Percentiles rank a stretch among this genome's conserved stretches.
phyloP scores from a whole-genome alignment of 106 monocot species.

The Dendrobium huoshanense region DNA sequence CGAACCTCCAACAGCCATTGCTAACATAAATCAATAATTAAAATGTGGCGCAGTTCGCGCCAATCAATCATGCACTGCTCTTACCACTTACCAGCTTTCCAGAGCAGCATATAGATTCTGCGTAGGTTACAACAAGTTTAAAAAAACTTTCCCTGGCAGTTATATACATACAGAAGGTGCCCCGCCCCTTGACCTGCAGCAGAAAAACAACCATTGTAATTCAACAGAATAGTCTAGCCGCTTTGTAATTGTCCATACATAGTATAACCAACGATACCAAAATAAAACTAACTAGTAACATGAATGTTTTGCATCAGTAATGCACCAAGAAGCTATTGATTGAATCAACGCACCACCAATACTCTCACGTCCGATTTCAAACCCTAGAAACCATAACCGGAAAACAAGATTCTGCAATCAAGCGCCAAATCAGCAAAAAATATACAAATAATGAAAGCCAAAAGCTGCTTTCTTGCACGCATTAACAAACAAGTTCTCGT shows the following conservation, averaged over 20 bases:
- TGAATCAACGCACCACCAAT: background rate
- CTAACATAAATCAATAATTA: background rate
- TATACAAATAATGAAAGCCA: background rate
- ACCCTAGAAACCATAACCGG: background rate
- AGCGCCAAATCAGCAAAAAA: background rate
- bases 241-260: background rate
- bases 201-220: background rate
- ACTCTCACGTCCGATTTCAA: background rate
- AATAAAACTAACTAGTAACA: background rate
- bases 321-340: background rate
- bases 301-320: background rate
- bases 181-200: constrained; percentile 5
- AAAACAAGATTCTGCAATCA: background rate
- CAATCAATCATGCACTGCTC: constrained; percentile 3
- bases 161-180: background rate
- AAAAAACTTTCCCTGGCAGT: background rate
- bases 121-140: background rate
- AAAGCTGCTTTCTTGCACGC: background rate
- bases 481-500: background rate
- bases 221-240: background rate
- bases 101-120: background rate
- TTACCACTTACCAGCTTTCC: constrained; percentile 8
- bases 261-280: background rate
- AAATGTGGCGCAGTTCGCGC: background rate
- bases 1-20: constrained; percentile 33